Evolutionary conservation across 2,329 filamentous ascomycete genomes (phyloP).

Genomic region (Pyricularia grisea): DNA sequence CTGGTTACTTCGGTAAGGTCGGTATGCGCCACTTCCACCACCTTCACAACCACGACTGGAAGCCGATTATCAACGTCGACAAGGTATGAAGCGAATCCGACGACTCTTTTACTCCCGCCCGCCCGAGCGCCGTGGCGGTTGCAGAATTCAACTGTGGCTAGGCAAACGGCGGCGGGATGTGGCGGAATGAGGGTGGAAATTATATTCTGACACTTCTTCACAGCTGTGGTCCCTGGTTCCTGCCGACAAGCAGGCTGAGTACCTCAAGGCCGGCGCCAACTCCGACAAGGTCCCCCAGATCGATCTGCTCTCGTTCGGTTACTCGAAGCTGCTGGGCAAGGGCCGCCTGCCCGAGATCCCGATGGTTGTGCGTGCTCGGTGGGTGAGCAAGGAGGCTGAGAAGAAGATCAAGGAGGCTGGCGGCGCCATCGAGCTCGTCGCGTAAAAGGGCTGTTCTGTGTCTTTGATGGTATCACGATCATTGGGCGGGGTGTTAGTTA

Average conservation of each 20-base stretch:
- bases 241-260: constrained; percentile 84
- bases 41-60: constrained; percentile 93
- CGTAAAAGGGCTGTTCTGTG: constrained; percentile 41
- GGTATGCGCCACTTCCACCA: constrained; percentile 97
- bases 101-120: not conserved
- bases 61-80: constrained; percentile 97
- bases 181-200: not conserved
- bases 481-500: constrained; percentile 2
- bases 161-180: not conserved
- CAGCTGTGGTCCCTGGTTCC: constrained; percentile 96
- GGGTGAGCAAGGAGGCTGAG: constrained; percentile 93
- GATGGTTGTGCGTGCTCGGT: constrained; percentile 88
- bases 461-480: constrained; percentile 3
- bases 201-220: constrained; percentile 5
- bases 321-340: constrained; percentile 98
- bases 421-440: constrained; percentile 91
- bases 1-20: constrained; percentile 99
- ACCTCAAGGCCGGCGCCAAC: constrained; percentile 63
- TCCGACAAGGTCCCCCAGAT: constrained; percentile 92
- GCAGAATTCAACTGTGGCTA: not conserved
- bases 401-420: constrained; percentile 98
- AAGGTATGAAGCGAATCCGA: constrained; percentile 53
- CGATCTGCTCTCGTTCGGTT: constrained; percentile 93
- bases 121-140: not conserved
- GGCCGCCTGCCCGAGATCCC: constrained; percentile 89